A percentile compares a stretch with the other conserved stretches of the same genome.
Evolutionary conservation across 106 monocot species (phyloP).

Genomic region (Apostasia shenzhenica): DNA sequence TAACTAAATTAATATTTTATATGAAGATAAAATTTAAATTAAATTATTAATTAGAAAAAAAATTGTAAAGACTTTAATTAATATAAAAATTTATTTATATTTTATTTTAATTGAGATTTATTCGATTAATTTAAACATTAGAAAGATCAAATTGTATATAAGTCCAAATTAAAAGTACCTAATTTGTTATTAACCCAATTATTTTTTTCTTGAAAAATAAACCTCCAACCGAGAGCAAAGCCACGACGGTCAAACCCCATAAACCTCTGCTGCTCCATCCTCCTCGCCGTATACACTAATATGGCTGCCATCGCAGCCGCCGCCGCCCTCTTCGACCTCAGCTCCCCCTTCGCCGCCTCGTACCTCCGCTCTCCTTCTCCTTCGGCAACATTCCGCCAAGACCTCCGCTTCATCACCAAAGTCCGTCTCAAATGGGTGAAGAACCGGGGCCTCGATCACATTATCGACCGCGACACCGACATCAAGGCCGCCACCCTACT

Average conservation of each 20-base stretch:
- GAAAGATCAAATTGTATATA: too few relatives aligned
- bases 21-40: too few relatives aligned
- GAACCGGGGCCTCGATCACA: slow-evolving; percentile 81
- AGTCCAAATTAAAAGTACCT: too few relatives aligned
- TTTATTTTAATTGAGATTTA: too few relatives aligned
- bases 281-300: not conserved
- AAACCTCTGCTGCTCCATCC: not conserved
- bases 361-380: not conserved
- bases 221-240: not conserved
- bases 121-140: too few relatives aligned
- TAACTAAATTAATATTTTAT: too few relatives aligned
- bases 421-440: slow-evolving; percentile 96
- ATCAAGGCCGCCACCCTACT: slow-evolving; percentile 71
- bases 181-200: too few relatives aligned
- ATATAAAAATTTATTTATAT: too few relatives aligned
- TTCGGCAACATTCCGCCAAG: not conserved
- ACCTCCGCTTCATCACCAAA: slow-evolving; percentile 12
- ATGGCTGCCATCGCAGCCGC: not conserved
- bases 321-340: not conserved
- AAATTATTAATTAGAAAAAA: too few relatives aligned
- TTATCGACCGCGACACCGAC: slow-evolving; percentile 85
- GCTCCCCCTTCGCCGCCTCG: not conserved
- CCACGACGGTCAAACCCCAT: not conserved
- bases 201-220: too few relatives aligned
- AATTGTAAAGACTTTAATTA: too few relatives aligned